These are phyloP conservation scores for Diaporthe vexans DNA, from an alignment of 2,329 filamentous ascomycete genomes.

Conservation along the genomic window DNA sequence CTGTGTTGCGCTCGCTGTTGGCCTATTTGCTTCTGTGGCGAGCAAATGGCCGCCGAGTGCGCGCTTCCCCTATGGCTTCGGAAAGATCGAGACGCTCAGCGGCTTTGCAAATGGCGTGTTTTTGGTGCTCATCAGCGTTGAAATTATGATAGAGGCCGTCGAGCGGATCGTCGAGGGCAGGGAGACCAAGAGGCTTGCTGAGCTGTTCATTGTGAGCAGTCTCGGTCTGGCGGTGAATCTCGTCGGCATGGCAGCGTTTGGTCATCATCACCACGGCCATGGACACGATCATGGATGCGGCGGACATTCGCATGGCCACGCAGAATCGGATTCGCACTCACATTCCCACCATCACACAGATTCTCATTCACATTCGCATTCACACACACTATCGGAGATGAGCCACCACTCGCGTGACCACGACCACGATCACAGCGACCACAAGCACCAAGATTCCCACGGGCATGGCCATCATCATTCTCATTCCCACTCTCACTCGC, in stretches of 20 bases:
- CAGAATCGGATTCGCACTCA: slow-evolving; percentile 44
- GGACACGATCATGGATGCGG: slow-evolving; percentile 51
- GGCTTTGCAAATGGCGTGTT: slow-evolving; percentile 98
- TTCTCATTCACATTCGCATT: slow-evolving; percentile 47
- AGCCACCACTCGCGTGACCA: slow-evolving; percentile 49
- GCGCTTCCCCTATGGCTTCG: slow-evolving; percentile 93
- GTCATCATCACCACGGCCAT: slow-evolving; percentile 74
- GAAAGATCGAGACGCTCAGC: slow-evolving; percentile 95
- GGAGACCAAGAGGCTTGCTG: slow-evolving; percentile 85
- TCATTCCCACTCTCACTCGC: slow-evolving; percentile 64
- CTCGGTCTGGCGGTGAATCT: slow-evolving; percentile 91
- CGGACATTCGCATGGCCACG: slow-evolving; percentile 52
- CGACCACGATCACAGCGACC: slow-evolving; percentile 53
- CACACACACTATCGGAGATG: slow-evolving; percentile 45
- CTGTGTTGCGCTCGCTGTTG: slow-evolving; percentile 91
- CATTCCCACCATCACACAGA: slow-evolving; percentile 48
- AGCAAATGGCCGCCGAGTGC: slow-evolving; percentile 95
- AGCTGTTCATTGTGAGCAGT: slow-evolving; percentile 90
- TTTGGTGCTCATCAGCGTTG: slow-evolving; percentile 93
- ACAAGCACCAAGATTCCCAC: slow-evolving; percentile 59
- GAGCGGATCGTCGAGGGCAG: slow-evolving; percentile 88
- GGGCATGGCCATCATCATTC: slow-evolving; percentile 50
- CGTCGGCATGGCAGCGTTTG: slow-evolving; percentile 90
- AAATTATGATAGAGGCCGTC: slow-evolving; percentile 95
- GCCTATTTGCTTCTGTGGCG: slow-evolving; percentile 91